These are phyloP conservation scores for Discostella pseudostelligera DNA, from an alignment of 108 stramenopile genomes.

Conservation along the genomic window DNA sequence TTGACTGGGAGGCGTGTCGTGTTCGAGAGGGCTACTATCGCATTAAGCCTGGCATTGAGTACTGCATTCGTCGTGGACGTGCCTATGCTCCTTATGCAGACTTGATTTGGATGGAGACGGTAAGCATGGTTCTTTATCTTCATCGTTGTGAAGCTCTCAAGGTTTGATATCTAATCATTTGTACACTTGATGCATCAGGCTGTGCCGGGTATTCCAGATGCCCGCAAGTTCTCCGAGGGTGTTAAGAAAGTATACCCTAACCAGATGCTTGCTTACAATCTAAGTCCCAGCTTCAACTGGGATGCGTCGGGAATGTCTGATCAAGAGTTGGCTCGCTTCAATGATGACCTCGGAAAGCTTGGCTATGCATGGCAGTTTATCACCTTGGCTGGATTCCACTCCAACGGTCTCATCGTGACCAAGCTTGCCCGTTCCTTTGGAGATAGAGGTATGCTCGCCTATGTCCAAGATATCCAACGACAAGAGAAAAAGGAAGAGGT, in stretches of 20 bases:
- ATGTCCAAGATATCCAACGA: conserved; percentile 92
- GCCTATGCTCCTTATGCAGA: conserved; percentile 93
- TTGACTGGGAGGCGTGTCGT: conserved; percentile 93
- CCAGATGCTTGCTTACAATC: conserved; percentile 95
- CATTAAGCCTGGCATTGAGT: conserved; percentile 86
- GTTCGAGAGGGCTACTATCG: conserved; percentile 96
- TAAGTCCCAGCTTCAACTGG: conserved; percentile 96
- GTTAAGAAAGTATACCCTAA: conserved; percentile 72
- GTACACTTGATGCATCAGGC: conserved; percentile 4
- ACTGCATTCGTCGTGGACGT: conserved; percentile 86
- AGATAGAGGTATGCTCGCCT: conserved; percentile 89
- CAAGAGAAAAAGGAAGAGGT: conserved; percentile 86
- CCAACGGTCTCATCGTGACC: conserved; percentile 88
- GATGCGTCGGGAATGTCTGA: conserved; percentile 92
- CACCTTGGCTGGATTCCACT: conserved; percentile 95
- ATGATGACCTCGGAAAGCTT: conserved; percentile 86
- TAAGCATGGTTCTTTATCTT: background rate
- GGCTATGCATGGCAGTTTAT: conserved; percentile 94
- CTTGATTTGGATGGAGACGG: conserved; percentile 96
- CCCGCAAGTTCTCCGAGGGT: conserved; percentile 74
- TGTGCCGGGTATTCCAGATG: conserved; percentile 77
- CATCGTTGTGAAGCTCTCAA: background rate
- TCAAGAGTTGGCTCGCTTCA: conserved; percentile 77
- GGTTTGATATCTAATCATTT: background rate
- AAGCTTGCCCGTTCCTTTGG: conserved; percentile 85